Evolutionary conservation across 2,329 filamentous ascomycete genomes (phyloP).

Genomic region (Tolypocladium cylindrosporum): DNA sequence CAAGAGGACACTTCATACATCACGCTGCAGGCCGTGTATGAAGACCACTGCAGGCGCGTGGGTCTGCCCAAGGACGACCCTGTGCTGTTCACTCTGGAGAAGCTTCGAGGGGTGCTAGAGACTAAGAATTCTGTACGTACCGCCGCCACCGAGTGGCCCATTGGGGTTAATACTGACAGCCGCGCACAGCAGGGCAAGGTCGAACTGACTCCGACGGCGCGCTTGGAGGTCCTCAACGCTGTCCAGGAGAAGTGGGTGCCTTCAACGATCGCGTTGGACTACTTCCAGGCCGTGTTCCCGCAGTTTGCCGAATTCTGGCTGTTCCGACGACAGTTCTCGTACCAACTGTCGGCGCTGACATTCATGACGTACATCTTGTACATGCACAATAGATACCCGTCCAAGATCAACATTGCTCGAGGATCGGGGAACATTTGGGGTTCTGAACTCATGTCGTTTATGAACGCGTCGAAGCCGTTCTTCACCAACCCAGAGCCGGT

Average conservation of each 20-base stretch:
- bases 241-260: conserved; percentile 93
- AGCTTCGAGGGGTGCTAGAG: conserved; percentile 68
- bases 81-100: conserved; percentile 90
- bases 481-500: conserved; percentile 95
- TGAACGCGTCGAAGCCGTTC: conserved; percentile 73
- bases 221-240: conserved; percentile 84
- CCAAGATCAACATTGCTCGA: conserved; percentile 87
- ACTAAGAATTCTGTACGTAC: conserved; percentile 49
- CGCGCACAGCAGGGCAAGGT: conserved; percentile 43
- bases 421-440: conserved; percentile 92
- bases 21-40: conserved; percentile 87
- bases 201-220: conserved; percentile 62
- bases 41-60: conserved; percentile 86
- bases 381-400: conserved; percentile 91
- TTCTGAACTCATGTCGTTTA: conserved; percentile 82
- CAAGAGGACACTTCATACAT: conserved; percentile 94
- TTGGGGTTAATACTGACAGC: conserved; percentile 5
- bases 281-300: conserved; percentile 81
- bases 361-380: conserved; percentile 99
- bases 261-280: conserved; percentile 70
- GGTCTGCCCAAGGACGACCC: conserved; percentile 91
- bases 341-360: conserved; percentile 87
- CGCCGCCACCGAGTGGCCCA: neutral
- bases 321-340: conserved; percentile 93
- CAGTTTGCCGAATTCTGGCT: conserved; percentile 95